Conservation (phyloP, 2,329 filamentous ascomycete genomes). For the Aspergillus unguis region DNA sequence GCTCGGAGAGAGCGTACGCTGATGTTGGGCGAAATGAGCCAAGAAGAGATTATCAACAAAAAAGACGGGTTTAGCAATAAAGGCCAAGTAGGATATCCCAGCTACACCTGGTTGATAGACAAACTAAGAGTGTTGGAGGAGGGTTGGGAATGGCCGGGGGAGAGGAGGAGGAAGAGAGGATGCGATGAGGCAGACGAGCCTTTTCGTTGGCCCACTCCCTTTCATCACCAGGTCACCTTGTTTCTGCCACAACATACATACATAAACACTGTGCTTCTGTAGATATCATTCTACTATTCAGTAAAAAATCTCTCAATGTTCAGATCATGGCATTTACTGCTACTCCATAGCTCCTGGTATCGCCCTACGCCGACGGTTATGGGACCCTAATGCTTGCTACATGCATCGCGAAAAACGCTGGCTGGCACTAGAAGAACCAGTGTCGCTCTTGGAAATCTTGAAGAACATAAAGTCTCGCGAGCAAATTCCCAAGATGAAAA, state of each 20-base stretch:
- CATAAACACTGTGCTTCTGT: background rate
- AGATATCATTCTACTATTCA: background rate
- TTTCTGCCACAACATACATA: constrained; percentile 4
- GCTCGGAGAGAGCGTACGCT: background rate
- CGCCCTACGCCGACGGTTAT: too few relatives aligned
- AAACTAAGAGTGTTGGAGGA: constrained; percentile 1
- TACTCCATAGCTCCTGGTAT: background rate
- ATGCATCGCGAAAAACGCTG: background rate
- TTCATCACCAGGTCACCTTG: constrained; percentile 8
- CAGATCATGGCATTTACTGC: background rate
- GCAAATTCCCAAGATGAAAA: background rate
- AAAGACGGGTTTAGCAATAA: background rate
- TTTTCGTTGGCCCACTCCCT: constrained; percentile 16
- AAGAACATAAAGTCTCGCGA: too few relatives aligned
- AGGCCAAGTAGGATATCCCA: background rate
- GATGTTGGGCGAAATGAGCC: background rate
- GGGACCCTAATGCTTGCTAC: background rate
- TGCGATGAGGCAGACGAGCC: constrained; percentile 11
- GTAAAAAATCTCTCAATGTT: background rate
- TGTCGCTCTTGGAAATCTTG: background rate
- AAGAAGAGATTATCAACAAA: background rate
- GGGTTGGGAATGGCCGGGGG: constrained; percentile 6
- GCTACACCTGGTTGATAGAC: background rate
- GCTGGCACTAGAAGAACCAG: background rate
- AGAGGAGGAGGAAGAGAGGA: constrained; percentile 9